Evolutionary conservation across 2,329 filamentous ascomycete species (phyloP).

Genomic region (Fusarium sulawesiense): DNA sequence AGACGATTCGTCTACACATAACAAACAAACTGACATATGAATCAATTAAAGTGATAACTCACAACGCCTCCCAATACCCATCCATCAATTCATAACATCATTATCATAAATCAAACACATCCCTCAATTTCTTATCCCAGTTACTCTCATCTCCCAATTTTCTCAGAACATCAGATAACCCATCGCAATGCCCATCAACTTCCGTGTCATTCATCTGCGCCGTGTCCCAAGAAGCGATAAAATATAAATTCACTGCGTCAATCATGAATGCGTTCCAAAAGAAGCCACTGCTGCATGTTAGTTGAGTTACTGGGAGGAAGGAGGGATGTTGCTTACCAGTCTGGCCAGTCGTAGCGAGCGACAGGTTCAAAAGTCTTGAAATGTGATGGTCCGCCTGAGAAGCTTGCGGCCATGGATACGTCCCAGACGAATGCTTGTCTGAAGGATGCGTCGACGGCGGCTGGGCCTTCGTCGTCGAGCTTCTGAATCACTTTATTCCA

Average conservation of each 20-base stretch:
- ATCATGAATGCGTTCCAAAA: slow-evolving; percentile 56
- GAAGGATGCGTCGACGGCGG: slow-evolving; percentile 50
- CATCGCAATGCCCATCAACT: slow-evolving; percentile 48
- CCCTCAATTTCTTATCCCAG: slow-evolving; percentile 45
- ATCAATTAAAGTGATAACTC: background rate
- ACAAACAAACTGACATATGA: background rate
- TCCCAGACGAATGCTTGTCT: slow-evolving; percentile 56
- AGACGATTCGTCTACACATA: no score
- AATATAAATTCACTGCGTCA: slow-evolving; percentile 49
- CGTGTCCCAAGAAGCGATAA: slow-evolving; percentile 56
- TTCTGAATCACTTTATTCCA: slow-evolving; percentile 50
- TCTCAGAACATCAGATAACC: slow-evolving; percentile 48
- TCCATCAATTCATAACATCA: background rate
- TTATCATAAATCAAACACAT: slow-evolving; percentile 42
- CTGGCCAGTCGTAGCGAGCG: slow-evolving; percentile 53
- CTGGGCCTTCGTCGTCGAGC: slow-evolving; percentile 50
- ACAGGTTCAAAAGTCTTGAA: slow-evolving; percentile 47
- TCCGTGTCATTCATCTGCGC: slow-evolving; percentile 52
- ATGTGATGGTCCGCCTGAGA: slow-evolving; percentile 27
- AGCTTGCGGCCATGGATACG: slow-evolving; percentile 48
- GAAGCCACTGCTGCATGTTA: slow-evolving; percentile 45
- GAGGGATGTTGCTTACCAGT: slow-evolving; percentile 53
- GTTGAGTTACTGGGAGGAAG: no score
- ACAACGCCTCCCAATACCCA: background rate
- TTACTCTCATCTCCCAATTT: slow-evolving; percentile 44